Evolutionary conservation across 73 alveolate species (phyloP), one percentile per base, ranked within the genome.

Genomic region (Paramecium caudatum): DNA sequence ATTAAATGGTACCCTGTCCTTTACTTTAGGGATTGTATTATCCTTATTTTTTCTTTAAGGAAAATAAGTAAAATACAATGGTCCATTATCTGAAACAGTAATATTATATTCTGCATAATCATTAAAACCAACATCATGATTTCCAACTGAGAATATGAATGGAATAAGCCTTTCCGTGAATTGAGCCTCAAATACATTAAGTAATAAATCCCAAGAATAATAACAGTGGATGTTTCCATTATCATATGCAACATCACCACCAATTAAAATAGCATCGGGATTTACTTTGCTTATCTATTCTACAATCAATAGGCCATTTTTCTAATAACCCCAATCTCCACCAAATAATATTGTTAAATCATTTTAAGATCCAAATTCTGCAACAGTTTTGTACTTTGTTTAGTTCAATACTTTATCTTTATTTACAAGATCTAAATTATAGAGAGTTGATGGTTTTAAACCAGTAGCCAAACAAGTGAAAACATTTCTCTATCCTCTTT

Each of bases 201-300:
- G 36, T 25, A 78, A 46, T 23, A 81, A 36, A 80, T 92, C 96
- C 82, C 82, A 92, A 1, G 94, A 62, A 23, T 91, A 61, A 61
- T 90, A 93, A 41, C 96, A 93, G 23, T 90, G 93, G 27, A 49
- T 15, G 32, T 90, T 74, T 3, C 91, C 94, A 83, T 93, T 93
- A 68, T 93, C 96, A 70, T 93, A 93, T n/a, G 94, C 95, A 5
- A 93, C 86, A 49, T 93, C 96, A 9, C 96, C 96, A 37, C 96
- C 96, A 5, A 93, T 82, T 80, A 93, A 65, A 34, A 93, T 55
- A 6, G 91, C 85, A 81, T 93, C 94, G 2, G 96, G 95, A 41
- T 93, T 47, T 0, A 82, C 93, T 32, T 46, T 45, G 5, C 47
- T 70, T 25, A 90, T 37, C n/a, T 91, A 82, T 12, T 41, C 37